These are phyloP conservation scores for Aureobasidium melanogenum DNA, from an alignment of 2,329 filamentous ascomycete species.

Conservation along the genomic window DNA sequence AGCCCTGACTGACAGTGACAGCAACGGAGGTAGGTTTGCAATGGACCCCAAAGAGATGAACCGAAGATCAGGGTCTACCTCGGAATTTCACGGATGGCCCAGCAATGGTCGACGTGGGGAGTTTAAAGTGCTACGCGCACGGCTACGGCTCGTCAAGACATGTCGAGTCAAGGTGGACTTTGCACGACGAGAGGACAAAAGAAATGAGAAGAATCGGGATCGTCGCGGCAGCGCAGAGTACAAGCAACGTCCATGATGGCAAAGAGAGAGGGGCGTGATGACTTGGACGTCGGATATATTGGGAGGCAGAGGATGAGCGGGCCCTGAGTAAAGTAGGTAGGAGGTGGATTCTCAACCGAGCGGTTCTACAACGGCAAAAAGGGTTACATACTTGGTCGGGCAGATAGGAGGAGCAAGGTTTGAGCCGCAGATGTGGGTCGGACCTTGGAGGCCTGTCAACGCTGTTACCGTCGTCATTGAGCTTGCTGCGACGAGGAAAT, in stretches of 20 bases:
- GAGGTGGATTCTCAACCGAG: conserved; percentile 3
- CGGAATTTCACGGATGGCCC: conserved; percentile 2
- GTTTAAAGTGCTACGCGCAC: neutral
- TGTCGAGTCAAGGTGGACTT: neutral
- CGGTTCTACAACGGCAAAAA: conserved; percentile 6
- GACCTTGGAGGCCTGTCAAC: neutral
- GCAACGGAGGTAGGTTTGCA: neutral
- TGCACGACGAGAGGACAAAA: neutral
- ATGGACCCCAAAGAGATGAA: neutral
- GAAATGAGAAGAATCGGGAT: neutral
- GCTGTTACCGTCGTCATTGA: conserved; percentile 5
- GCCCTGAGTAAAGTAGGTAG: neutral
- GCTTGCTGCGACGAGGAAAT: neutral
- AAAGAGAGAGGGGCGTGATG: neutral
- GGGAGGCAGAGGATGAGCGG: neutral
- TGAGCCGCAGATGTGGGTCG: conserved; percentile 5
- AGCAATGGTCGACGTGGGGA: neutral
- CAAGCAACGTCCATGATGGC: neutral
- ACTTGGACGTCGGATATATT: neutral
- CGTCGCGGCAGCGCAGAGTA: neutral
- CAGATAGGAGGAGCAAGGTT: neutral
- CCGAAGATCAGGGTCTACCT: conserved; percentile 6
- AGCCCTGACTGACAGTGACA: neutral
- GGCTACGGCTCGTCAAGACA: neutral
- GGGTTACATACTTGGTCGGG: neutral